Evolutionary conservation across 768 basidiomycete species (phyloP).

Genomic region (Leccinum obscurum): DNA sequence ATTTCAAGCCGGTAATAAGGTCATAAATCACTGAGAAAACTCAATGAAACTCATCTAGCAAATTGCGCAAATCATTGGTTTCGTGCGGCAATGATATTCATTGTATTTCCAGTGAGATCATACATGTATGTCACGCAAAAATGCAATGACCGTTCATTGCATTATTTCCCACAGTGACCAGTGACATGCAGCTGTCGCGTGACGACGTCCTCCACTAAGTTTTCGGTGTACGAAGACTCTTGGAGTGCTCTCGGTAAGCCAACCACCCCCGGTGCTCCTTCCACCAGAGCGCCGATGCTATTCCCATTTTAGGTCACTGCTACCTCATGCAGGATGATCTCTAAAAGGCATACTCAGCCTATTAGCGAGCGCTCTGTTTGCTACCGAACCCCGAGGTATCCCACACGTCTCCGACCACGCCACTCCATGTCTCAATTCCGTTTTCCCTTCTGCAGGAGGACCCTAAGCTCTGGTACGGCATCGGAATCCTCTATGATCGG

Average conservation of each 20-base stretch:
- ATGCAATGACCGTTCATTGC: too few relatives aligned
- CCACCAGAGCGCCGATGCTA: constrained; percentile 16
- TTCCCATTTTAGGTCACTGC: constrained; percentile 70
- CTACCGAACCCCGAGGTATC: constrained; percentile 91
- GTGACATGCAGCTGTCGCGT: too few relatives aligned
- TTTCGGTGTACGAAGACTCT: background rate
- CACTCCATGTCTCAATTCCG: constrained; percentile 10
- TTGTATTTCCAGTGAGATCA: too few relatives aligned
- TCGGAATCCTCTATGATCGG: constrained; percentile 97
- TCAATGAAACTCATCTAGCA: too few relatives aligned
- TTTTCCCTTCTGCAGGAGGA: constrained; percentile 60
- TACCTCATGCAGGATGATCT: constrained; percentile 99
- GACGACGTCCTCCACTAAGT: too few relatives aligned
- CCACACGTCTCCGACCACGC: constrained; percentile 4
- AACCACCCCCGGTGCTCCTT: constrained; percentile 20
- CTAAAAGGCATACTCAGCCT: constrained; percentile 97
- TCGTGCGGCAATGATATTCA: too few relatives aligned
- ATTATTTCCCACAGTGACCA: too few relatives aligned
- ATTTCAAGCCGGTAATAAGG: too few relatives aligned
- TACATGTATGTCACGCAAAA: too few relatives aligned
- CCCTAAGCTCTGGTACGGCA: constrained; percentile 99
- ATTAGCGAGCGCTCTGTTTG: constrained; percentile 96
- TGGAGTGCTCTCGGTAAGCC: constrained; percentile 90
- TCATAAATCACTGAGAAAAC: too few relatives aligned
- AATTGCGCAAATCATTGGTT: too few relatives aligned